Evolutionary conservation across 164 flowering plant species (phyloP), one percentile per base, ranked within the genome.

Genomic region (Magnolia sinica): DNA sequence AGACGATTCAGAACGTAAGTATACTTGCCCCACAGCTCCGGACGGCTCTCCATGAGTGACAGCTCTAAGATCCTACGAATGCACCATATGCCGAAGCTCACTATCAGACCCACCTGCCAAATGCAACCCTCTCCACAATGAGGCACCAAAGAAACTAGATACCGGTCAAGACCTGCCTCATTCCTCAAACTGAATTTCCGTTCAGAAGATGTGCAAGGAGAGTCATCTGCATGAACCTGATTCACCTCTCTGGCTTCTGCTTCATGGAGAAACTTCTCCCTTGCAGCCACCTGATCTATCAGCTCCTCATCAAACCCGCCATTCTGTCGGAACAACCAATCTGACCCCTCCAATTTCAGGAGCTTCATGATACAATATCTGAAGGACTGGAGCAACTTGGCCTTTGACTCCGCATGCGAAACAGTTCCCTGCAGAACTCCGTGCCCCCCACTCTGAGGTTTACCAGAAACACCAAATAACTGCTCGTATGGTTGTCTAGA

Each of bases 41-140:
- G 99, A 72, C 99, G 88, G 84, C 99, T 96, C 84, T 96, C 99
- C 97, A 94, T 89, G n/a, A 91, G 88, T 64, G 99, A 91, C 58
- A 96, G 88, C 72, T 91, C 97, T 76, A 96, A 91, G 63, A 96
- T 79, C 78, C 97, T 86, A 72, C 88, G 99, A 68, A 92, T 89
- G 87, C 98, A 92, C 98, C 98, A 96, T 14, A 96, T 97, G 5
- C 99, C 99, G 75, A 96, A 96, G 86, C 98, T 94, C 65, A 91
- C 78, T 14, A 96, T 81, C 71, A 96, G 80, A 80, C 90, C 95
- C 51, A 77, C 82, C 79, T 74, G 85, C 95, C 96, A 96, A 63
- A 92, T 81, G 82, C 99, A 96, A 5, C 89, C 91, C 51, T 96
- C 98, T 6, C 97, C 98, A 77, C 99, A 94, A 69, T 86, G 79